Percentiles rank a stretch among this genome's conserved stretches.
phyloP scores from a whole-genome alignment of 257 asterid genomes.

The Gentiana macrophylla region DNA sequence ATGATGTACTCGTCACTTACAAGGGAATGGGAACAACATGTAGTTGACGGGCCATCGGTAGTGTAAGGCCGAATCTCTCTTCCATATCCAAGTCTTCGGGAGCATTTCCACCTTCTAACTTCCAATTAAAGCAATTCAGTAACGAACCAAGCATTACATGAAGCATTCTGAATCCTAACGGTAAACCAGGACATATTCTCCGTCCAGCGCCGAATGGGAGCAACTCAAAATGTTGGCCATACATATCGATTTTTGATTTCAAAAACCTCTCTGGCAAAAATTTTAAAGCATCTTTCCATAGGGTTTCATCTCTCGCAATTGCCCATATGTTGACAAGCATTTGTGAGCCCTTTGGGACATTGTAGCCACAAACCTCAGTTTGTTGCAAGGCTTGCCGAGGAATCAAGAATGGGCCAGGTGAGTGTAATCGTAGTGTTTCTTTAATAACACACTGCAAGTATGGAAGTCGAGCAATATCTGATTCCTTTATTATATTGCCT shows the following conservation, averaged over 20 bases:
- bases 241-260: constrained; percentile 5
- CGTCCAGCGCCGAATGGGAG: constrained; percentile 30
- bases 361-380: constrained; percentile 16
- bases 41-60: no score
- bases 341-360: constrained; percentile 16
- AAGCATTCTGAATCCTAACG: constrained; percentile 26
- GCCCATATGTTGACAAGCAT: constrained; percentile 32
- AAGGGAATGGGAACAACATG: no score
- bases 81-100: constrained; percentile 14
- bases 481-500: no score
- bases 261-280: constrained; percentile 28
- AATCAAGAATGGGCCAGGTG: no score
- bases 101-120: constrained; percentile 4
- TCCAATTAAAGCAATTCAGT: constrained; percentile 19
- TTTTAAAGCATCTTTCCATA: constrained; percentile 13
- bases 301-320: constrained; percentile 15
- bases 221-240: constrained; percentile 24
- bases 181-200: constrained; percentile 29
- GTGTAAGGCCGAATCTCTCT: constrained; percentile 20
- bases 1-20: no score
- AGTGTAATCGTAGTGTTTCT: no score
- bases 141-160: constrained; percentile 24
- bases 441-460: no score
- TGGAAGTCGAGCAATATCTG: no score
- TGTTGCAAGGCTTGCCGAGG: constrained; percentile 1